Evolutionary conservation across 371 early-diverging fungal genomes (phyloP).

Genomic region (Cladochytrium tenue): DNA sequence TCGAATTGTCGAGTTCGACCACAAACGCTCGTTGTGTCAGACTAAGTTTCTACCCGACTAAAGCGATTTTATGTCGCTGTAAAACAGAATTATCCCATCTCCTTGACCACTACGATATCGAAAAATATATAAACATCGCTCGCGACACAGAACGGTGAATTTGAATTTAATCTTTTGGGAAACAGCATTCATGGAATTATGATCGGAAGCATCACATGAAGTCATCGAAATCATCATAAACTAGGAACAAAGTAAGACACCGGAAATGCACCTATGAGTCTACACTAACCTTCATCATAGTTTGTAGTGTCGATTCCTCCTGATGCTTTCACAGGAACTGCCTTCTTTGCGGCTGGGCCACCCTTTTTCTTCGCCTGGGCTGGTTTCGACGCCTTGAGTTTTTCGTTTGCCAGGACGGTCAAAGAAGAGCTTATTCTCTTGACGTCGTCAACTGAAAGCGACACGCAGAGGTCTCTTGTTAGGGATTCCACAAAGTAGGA

Average conservation of each 20-base stretch:
- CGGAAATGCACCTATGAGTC: conserved; percentile 52
- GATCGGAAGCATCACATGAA: too few species aligned
- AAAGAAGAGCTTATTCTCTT: conserved; percentile 75
- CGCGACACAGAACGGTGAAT: too few species aligned
- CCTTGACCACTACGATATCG: too few species aligned
- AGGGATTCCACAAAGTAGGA: conserved; percentile 74
- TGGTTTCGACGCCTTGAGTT: conserved; percentile 68
- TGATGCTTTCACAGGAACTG: conserved; percentile 18
- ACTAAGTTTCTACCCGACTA: too few species aligned
- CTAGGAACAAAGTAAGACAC: conserved; percentile 32
- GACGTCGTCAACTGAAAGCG: conserved; percentile 80
- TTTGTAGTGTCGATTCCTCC: conserved; percentile 31
- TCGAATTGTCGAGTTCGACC: too few species aligned
- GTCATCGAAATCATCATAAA: conserved; percentile 73
- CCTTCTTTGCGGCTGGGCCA: conserved; percentile 44
- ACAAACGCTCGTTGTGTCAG: too few species aligned
- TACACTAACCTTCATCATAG: conserved; percentile 28
- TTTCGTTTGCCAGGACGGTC: conserved; percentile 85
- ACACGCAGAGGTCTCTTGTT: conserved; percentile 73
- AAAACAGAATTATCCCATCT: too few species aligned
- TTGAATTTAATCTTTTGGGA: too few species aligned
- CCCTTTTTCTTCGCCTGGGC: conserved; percentile 70
- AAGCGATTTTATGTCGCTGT: too few species aligned
- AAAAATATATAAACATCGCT: too few species aligned
- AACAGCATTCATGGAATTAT: too few species aligned